Base-by-base conservation (phyloP, 345 rosid species). In the Lumnitzera racemosa region DNA sequence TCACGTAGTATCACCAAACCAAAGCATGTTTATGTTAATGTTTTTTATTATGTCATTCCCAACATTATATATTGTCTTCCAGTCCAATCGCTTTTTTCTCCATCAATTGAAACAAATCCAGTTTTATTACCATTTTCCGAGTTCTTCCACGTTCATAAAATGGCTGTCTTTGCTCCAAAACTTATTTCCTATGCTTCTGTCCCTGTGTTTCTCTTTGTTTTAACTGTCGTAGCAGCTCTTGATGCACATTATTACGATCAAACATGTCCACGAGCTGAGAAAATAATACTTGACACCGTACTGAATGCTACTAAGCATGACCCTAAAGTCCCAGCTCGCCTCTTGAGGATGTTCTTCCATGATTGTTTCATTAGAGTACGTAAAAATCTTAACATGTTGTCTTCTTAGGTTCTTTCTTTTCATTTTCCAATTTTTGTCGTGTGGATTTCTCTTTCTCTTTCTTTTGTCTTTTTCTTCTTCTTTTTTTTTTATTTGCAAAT, bases 301-400 rank as follows among this genome's bases (percentile, higher is more conserved):
- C 78, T 16, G 1, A 81, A 88, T 36, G 96, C 98, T 51, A 67
- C 87, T 29, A 55, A 63, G 51, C 58, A 78, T 67, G 98, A 88
- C 70, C 80, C 88, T 4, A 83, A 84, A 73, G 96, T 81, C 66
- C 88, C 98, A 14, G 91, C 95, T 73, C 88, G 91, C 17, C 69
- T 88, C 25, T 88, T 91, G 2, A 68, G 96, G 65, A 91, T 88
- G 98, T 86, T 88, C 78, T 91, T 91, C 64, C 98, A 88, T 57
- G 98, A 91, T 56, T 91, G 94, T 61, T 88, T 88, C 86, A 80
- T 86, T 55, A 81, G 87, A 79, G 98, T 91, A 74, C 46, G 58
- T 11, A 15, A 2, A 47, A 4, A 20, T 47, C 54, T 58, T 54
- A 61, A 49, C 47, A 24, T 20, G 17, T 27, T 56, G 1, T 41